phyloP scores from a whole-genome alignment of 2,329 filamentous ascomycete genomes.

The Graphium sp. region DNA sequence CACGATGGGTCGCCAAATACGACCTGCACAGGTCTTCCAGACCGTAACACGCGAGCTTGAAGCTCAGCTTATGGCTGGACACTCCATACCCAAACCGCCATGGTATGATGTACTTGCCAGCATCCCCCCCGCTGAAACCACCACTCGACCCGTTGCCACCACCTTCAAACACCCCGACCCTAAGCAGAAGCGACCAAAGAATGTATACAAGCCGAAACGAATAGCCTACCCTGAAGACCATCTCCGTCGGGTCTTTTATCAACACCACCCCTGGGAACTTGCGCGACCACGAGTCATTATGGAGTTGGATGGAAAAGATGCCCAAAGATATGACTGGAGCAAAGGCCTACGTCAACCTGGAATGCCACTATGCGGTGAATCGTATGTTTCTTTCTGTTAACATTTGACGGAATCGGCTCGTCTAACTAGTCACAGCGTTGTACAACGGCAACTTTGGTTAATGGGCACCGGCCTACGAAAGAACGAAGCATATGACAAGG shows the following conservation, averaged over 20 bases:
- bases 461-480: conserved; percentile 48
- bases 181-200: conserved; percentile 44
- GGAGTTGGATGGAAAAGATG: conserved; percentile 73
- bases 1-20: conserved; percentile 25
- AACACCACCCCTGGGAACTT: conserved; percentile 93
- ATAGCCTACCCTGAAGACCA: conserved; percentile 73
- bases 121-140: conserved; percentile 40
- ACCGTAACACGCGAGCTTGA: conserved; percentile 24
- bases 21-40: conserved; percentile 28
- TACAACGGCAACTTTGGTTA: conserved; percentile 81
- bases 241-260: conserved; percentile 69
- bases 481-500: conserved; percentile 65
- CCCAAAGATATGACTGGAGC: conserved; percentile 64
- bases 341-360: conserved; percentile 55
- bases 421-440: conserved; percentile 42
- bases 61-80: conserved; percentile 17
- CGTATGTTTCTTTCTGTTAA: conserved; percentile 32
- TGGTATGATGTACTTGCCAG: conserved; percentile 34
- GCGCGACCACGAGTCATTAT: conserved; percentile 73
- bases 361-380: conserved; percentile 68
- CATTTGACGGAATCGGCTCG: background rate
- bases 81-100: conserved; percentile 17
- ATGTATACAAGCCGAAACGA: conserved; percentile 63
- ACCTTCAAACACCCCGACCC: conserved; percentile 22
- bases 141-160: conserved; percentile 33